Evolutionary conservation across 2,329 filamentous ascomycete species (phyloP).

Genomic region (Alternaria tenuissima): DNA sequence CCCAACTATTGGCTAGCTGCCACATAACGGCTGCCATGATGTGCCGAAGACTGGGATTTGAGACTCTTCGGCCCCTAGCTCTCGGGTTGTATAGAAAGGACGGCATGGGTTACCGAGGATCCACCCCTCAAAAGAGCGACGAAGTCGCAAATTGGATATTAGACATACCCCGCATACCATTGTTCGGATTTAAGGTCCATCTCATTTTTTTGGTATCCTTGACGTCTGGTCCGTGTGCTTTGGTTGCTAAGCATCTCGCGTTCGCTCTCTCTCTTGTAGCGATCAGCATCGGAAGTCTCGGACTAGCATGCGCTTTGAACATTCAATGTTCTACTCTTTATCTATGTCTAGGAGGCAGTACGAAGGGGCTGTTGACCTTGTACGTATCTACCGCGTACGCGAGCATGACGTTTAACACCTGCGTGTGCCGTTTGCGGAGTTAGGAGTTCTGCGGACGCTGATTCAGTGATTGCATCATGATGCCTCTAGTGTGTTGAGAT

Average conservation of each 20-base stretch:
- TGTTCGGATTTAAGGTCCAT: not conserved
- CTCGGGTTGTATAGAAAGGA: not conserved
- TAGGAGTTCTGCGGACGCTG: not conserved
- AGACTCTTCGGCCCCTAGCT: not conserved
- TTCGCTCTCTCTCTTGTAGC: not conserved
- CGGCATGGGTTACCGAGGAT: not conserved
- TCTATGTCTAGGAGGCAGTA: not conserved
- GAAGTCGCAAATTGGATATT: not conserved
- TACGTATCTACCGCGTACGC: too few relatives aligned
- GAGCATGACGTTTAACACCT: not conserved
- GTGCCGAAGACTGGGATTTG: not conserved
- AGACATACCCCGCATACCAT: not conserved
- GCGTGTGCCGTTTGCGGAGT: not conserved
- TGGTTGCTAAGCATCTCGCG: not conserved
- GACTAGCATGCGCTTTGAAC: not conserved
- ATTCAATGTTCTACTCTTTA: not conserved
- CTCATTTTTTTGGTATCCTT: not conserved
- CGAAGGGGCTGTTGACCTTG: not conserved
- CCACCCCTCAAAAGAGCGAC: not conserved
- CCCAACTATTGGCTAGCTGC: not conserved
- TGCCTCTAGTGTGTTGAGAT: not conserved
- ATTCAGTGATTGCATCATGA: slow-evolving; percentile 2
- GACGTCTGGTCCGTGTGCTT: not conserved
- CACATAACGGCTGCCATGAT: not conserved
- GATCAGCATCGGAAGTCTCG: not conserved